A percentile compares a stretch with the other conserved stretches of the same genome.
phyloP scores from a whole-genome alignment of 768 basidiomycete species.

The Lepiota brunneoincarnata region DNA sequence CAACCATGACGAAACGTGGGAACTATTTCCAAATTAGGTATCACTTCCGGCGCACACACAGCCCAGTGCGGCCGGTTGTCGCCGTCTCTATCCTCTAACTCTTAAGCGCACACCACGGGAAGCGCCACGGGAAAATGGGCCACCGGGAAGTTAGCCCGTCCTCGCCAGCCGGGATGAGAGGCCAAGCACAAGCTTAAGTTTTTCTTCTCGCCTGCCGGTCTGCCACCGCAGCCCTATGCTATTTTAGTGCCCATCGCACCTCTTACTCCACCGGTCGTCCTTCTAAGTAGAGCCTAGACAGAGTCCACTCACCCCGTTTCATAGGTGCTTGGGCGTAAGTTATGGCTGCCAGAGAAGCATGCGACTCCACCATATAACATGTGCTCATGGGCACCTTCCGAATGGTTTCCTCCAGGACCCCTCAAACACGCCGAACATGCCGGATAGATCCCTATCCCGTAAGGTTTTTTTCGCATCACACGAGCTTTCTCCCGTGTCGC shows the following conservation, averaged over 20 bases:
- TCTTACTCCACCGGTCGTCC: neutral
- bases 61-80: neutral
- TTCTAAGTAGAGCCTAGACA: neutral
- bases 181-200: neutral
- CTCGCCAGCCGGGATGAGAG: too few species aligned
- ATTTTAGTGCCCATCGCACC: too few species aligned
- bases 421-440: too few species aligned
- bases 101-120: neutral
- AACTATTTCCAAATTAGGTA: neutral
- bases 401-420: too few species aligned
- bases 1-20: constrained; percentile 8
- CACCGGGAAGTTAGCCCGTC: too few species aligned
- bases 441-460: too few species aligned
- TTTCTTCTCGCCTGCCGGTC: neutral
- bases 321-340: neutral
- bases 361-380: neutral
- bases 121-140: neutral
- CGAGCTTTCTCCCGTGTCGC: too few species aligned
- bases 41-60: neutral
- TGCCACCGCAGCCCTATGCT: neutral
- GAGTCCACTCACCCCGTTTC: neutral
- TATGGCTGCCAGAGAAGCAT: neutral
- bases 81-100: neutral
- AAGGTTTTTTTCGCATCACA: too few species aligned
- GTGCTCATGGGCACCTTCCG: neutral